Evolutionary conservation across 2,329 filamentous ascomycete species (phyloP), one percentile per base, ranked within the genome.

Genomic region (Bipolaris sorokiniana): DNA sequence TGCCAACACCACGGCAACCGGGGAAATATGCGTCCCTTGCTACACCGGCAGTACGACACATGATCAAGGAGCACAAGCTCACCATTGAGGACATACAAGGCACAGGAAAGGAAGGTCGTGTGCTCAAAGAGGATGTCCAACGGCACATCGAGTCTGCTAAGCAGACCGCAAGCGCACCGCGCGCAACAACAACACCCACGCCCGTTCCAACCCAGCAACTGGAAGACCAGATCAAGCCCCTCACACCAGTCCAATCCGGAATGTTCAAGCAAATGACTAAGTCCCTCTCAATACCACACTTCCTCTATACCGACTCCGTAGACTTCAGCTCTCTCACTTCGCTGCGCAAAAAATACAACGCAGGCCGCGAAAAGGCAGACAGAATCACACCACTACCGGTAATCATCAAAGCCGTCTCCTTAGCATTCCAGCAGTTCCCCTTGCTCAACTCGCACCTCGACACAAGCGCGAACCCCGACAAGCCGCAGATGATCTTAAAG

Each of bases 241-340:
- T 99, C 59, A 91, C 91, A 11, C 88, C 88, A 36, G 90, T 91
- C 13, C 94, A 98, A 79, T 83, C 86, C 36, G 90, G 92, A 73
- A 99, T 99, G 95, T 98, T 97, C 87, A 97, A 96, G 80, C 85
- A 88, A 58, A 99, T 99, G 95, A 97, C 94, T 13, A 88, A 88
- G 56, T 97, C 94, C 2, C 84, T 99, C 62, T 86, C 79, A 48
- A 98, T 97, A 68, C 95, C 95, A 0, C 95, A 98, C 78, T 97
- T 99, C 79, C 86, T 98, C 59, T 99, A 96, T 79, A 90, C 92
- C 37, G 92, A 97, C 77, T 91, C 94, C 73, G 82, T 97, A 48
- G 90, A 96, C 79, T 89, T 97, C 75, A 88, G 90, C 41, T 82
- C 84, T 37, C 84, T 99, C 4, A 87, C 87, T 56, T 78, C 84